Conservation (phyloP, 2,329 filamentous ascomycete genomes). For the Pestalotiopsis sp. region DNA sequence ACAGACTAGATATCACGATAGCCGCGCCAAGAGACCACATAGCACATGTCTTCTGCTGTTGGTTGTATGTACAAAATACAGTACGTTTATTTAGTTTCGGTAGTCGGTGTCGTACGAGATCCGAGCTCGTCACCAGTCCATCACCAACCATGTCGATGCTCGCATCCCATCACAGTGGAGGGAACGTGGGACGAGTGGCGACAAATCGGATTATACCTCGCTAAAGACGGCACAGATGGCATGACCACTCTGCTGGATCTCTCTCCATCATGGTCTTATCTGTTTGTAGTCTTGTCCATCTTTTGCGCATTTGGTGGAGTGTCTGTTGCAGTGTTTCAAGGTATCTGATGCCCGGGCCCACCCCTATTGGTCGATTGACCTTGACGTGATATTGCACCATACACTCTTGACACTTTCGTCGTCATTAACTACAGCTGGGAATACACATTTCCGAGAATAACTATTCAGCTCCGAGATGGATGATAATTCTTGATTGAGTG, state of each 20-base stretch:
- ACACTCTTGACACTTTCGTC: background rate
- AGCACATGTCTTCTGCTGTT: background rate
- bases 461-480: background rate
- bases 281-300: background rate
- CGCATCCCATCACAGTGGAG: background rate
- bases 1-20: too few relatives aligned
- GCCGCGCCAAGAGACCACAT: too few relatives aligned
- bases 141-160: background rate
- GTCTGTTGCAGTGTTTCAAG: background rate
- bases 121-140: too few relatives aligned
- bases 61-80: background rate
- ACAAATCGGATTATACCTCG: background rate
- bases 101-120: too few relatives aligned
- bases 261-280: background rate
- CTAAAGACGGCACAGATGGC: background rate
- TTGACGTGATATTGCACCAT: slow-evolving; percentile 20
- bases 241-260: background rate
- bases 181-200: background rate
- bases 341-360: background rate
- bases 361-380: background rate
- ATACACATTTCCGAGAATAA: background rate
- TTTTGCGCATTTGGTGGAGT: background rate
- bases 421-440: background rate
- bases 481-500: background rate
- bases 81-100: too few relatives aligned